Base-by-base conservation (phyloP, 352 stramenopile species). In the Pythium graminicola region DNA sequence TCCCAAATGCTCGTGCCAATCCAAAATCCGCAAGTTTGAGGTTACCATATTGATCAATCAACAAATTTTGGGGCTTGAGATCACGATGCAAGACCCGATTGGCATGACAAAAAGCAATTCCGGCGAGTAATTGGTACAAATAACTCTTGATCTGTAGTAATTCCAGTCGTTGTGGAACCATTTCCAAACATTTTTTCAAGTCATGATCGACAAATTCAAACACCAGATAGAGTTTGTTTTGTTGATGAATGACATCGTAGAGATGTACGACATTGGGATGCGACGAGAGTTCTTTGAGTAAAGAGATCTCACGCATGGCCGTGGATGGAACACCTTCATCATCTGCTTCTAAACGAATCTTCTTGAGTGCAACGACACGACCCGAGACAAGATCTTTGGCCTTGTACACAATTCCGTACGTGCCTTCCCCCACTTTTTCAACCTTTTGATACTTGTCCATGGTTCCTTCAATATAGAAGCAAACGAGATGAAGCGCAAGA, bases 131-230 rank as follows among this genome's bases (percentile, higher is more conserved):
- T 80, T 99, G 97, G 70, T 98, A 47, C 46, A 94, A 47, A 45
- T 84, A 94, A 45, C 78, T 85, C 69, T 94, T 94, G 66, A 94
- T 70, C 57, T 88, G 76, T 11, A 83, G 69, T 14, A 85, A 67
- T 31, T 91, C 80, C 57, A 89, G 87, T 40, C 91, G 89, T 23
- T 86, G 80, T 13, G 98, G 78, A 32, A 98, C 80, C 35, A 99
- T 89, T 64, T 99, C 89, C 27, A 99, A 61, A 45, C 73, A 93
- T 31, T 87, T 86, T 57, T 95, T 95, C 6, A 95, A 64, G 42
- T 99, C 97, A 70, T 99, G 95, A 69, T 99, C 97, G 22, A 99
- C 70, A 72, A 98, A 99, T 80, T 99, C 97, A 72, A 99, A 99
- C 16, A 99, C 97, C 14, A 99, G 83, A 46, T 97, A 99, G 41